Evolutionary conservation across 2,329 filamentous ascomycete species (phyloP).

Genomic region (Metarhizium humberi): DNA sequence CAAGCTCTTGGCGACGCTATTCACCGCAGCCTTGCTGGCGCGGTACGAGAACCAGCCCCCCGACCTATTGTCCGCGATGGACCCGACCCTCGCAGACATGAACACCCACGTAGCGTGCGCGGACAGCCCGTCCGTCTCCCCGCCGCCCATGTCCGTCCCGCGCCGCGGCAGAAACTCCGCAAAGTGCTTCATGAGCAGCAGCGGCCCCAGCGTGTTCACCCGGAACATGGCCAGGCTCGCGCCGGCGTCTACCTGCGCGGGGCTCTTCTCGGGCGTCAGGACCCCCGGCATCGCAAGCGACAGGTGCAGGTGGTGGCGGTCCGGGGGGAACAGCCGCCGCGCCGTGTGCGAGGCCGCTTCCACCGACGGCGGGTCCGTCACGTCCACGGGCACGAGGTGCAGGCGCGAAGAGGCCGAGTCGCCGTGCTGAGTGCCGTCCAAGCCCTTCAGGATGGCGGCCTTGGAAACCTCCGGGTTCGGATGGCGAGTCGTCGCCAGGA

Average conservation of each 20-base stretch:
- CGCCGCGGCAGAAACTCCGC: conserved; percentile 57
- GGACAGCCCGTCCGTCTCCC: conserved; percentile 27
- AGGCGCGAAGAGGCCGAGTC: conserved; percentile 23
- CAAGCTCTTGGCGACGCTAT: conserved; percentile 60
- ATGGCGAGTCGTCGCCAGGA: conserved; percentile 34
- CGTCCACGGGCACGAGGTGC: conserved; percentile 32
- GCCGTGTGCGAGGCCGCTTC: conserved; percentile 43
- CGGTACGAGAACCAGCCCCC: conserved; percentile 82
- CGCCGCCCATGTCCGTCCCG: conserved; percentile 19
- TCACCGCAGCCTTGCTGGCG: conserved; percentile 65
- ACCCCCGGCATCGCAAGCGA: conserved; percentile 63
- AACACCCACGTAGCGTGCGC: conserved; percentile 56
- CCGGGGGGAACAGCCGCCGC: conserved; percentile 39
- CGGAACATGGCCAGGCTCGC: conserved; percentile 59
- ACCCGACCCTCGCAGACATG: conserved; percentile 72
- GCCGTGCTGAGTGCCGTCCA: conserved; percentile 14
- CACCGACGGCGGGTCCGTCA: conserved; percentile 54
- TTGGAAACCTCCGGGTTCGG: conserved; percentile 25
- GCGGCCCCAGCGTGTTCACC: conserved; percentile 64
- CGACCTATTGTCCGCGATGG: conserved; percentile 58
- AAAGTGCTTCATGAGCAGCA: conserved; percentile 73
- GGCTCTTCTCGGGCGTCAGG: conserved; percentile 64
- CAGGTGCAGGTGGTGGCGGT: conserved; percentile 53
- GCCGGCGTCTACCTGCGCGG: conserved; percentile 51
- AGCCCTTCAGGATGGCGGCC: conserved; percentile 17